Percentiles rank a stretch among this genome's conserved stretches.
Conservation (phyloP, 352 stramenopile genomes). For the Thalassiosira pacifica region DNA sequence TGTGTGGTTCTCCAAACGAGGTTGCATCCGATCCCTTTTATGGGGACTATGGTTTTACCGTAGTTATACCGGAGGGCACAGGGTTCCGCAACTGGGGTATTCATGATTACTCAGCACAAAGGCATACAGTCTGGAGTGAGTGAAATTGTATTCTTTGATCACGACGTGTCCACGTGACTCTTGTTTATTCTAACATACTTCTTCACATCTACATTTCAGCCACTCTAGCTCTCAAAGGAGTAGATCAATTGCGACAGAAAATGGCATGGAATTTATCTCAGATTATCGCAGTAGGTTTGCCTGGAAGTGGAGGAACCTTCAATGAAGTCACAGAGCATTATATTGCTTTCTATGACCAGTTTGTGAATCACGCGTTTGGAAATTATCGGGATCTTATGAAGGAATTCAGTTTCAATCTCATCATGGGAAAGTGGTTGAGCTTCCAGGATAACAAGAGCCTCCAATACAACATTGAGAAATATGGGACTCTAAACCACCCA, state of each 20-base stretch:
- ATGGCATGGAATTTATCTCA: constrained; percentile 13
- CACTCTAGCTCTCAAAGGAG: not conserved
- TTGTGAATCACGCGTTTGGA: constrained; percentile 75
- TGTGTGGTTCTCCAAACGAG: constrained; percentile 68
- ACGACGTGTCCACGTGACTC: too few relatives aligned
- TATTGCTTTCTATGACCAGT: constrained; percentile 68
- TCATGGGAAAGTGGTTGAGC: constrained; percentile 73
- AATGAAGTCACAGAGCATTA: constrained; percentile 44
- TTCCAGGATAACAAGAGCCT: not conserved
- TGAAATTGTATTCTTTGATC: too few relatives aligned
- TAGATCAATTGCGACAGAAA: constrained; percentile 3
- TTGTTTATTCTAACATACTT: too few relatives aligned
- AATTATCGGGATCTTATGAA: constrained; percentile 75
- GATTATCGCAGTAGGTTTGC: too few relatives aligned
- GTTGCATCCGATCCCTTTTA: constrained; percentile 45
- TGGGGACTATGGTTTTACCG: too few relatives aligned
- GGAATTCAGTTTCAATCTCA: constrained; percentile 64
- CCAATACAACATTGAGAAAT: not conserved
- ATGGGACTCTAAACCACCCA: too few relatives aligned
- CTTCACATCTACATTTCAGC: too few relatives aligned
- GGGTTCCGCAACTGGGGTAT: too few relatives aligned
- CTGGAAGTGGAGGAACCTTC: too few relatives aligned
- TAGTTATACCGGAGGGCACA: too few relatives aligned
- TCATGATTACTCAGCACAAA: too few relatives aligned
- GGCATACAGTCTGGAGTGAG: too few relatives aligned